A percentile compares a stretch with the other conserved stretches of the same genome.
phyloP scores from a whole-genome alignment of 2,329 filamentous ascomycete species.

The Arachnomyces sp. region DNA sequence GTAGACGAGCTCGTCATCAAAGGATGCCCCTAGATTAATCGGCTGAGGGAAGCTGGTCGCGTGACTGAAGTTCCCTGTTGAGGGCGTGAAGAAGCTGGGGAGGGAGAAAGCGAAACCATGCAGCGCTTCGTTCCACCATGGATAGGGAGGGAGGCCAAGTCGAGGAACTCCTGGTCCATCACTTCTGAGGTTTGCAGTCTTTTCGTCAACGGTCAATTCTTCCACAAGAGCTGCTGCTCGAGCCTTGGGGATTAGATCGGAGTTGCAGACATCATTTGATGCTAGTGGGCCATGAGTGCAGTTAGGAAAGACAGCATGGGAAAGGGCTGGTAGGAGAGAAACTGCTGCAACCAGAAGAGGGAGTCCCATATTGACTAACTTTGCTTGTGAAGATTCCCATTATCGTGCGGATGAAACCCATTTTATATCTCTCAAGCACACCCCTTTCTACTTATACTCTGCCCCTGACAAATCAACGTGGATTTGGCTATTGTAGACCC shows the following conservation, averaged over 20 bases:
- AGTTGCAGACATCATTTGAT: not conserved
- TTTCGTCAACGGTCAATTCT: not conserved
- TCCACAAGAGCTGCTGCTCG: not conserved
- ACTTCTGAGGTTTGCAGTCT: too few species aligned
- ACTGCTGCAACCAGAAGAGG: too few species aligned
- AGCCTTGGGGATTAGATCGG: not conserved
- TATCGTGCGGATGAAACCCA: too few species aligned
- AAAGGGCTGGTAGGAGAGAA: too few species aligned
- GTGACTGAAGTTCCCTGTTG: constrained; percentile 41
- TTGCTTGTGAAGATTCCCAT: too few species aligned
- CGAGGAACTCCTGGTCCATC: constrained; percentile 42
- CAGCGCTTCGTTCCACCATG: constrained; percentile 50
- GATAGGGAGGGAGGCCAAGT: constrained; percentile 48
- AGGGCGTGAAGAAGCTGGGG: constrained; percentile 44
- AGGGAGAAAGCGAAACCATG: constrained; percentile 45
- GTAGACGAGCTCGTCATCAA: constrained; percentile 53
- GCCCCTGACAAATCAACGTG: too few species aligned
- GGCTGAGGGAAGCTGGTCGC: constrained; percentile 57
- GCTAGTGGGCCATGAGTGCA: constrained; percentile 1
- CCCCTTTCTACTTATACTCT: too few species aligned
- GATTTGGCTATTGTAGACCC: too few species aligned
- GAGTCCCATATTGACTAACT: too few species aligned
- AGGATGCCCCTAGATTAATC: constrained; percentile 52
- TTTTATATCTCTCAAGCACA: too few species aligned
- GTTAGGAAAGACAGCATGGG: too few species aligned